Percentiles rank a stretch among this genome's conserved stretches.
Evolutionary conservation across 441 rosid genomes (phyloP).

Genomic region (Iberis amara): DNA sequence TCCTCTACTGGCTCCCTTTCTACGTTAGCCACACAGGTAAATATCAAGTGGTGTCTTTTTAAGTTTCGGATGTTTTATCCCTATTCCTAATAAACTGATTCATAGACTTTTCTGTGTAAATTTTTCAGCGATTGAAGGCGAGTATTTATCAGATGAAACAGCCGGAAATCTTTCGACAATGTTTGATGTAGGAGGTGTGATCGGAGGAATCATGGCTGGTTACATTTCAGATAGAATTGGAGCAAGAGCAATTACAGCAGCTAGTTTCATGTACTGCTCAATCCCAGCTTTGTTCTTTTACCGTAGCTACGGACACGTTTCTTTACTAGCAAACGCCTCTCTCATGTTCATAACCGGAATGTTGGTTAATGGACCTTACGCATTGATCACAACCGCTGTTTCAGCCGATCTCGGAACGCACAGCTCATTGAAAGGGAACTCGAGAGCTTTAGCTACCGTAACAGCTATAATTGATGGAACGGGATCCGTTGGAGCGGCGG

Average conservation of each 20-base stretch:
- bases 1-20: slow-evolving; percentile 98
- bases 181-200: slow-evolving; percentile 87
- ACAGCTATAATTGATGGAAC: slow-evolving; percentile 97
- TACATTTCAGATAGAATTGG: slow-evolving; percentile 71
- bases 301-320: slow-evolving; percentile 71
- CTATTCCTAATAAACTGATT: too few species aligned
- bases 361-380: slow-evolving; percentile 91
- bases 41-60: too few species aligned
- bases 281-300: slow-evolving; percentile 83
- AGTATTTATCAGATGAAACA: slow-evolving; percentile 60
- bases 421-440: slow-evolving; percentile 75
- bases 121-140: slow-evolving; percentile 80
- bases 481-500: slow-evolving; percentile 92
- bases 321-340: slow-evolving; percentile 49
- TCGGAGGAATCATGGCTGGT: slow-evolving; percentile 93
- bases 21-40: slow-evolving; percentile 91
- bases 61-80: too few species aligned
- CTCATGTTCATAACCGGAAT: slow-evolving; percentile 81
- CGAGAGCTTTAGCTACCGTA: slow-evolving; percentile 84
- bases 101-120: too few species aligned
- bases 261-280: slow-evolving; percentile 84
- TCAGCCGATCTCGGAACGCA: slow-evolving; percentile 94
- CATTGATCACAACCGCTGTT: slow-evolving; percentile 92
- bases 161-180: slow-evolving; percentile 86
- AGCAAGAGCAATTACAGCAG: slow-evolving; percentile 89